A percentile compares a stretch with the other conserved stretches of the same genome.
These are phyloP conservation scores for Macadamia integrifolia DNA, from an alignment of 164 flowering plant species.

Conservation along the genomic window DNA sequence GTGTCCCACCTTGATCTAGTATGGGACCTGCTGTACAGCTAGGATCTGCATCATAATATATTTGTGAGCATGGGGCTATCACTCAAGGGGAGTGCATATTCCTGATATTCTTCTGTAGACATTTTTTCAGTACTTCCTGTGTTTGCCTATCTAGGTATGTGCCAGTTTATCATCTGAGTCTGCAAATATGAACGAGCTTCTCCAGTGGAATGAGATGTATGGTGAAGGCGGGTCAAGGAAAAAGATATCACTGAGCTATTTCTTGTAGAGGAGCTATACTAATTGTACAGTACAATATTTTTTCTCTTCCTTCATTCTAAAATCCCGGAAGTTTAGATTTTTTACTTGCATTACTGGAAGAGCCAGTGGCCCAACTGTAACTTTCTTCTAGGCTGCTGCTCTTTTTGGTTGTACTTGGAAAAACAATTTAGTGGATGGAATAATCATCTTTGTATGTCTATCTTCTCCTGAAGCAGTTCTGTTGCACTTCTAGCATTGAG, in stretches of 20 bases:
- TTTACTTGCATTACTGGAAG: too few relatives aligned
- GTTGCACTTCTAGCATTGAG: too few relatives aligned
- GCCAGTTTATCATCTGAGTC: slow-evolving; percentile 82
- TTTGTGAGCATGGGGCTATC: too few relatives aligned
- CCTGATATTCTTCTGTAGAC: background rate
- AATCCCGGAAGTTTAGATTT: background rate
- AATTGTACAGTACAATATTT: slow-evolving; percentile 26
- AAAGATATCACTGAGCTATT: slow-evolving; percentile 64
- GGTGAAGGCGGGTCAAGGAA: slow-evolving; percentile 91
- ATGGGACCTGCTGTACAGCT: too few relatives aligned
- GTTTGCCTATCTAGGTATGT: slow-evolving; percentile 34
- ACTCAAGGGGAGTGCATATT: background rate
- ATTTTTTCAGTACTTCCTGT: too few relatives aligned
- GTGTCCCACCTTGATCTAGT: too few relatives aligned
- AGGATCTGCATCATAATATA: too few relatives aligned
- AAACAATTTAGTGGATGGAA: background rate
- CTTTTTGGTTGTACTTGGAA: slow-evolving; percentile 1
- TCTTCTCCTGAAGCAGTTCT: background rate
- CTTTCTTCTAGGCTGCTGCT: slow-evolving; percentile 3
- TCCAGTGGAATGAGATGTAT: slow-evolving; percentile 74
- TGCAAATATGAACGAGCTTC: slow-evolving; percentile 65
- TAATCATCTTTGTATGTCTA: background rate
- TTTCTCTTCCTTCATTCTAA: background rate
- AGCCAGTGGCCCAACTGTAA: too few relatives aligned
- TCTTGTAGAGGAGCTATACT: slow-evolving; percentile 50